Evolutionary conservation across 2,329 filamentous ascomycete species (phyloP), one percentile per base, ranked within the genome.

Genomic region (Fusarium sterilihyphosum): DNA sequence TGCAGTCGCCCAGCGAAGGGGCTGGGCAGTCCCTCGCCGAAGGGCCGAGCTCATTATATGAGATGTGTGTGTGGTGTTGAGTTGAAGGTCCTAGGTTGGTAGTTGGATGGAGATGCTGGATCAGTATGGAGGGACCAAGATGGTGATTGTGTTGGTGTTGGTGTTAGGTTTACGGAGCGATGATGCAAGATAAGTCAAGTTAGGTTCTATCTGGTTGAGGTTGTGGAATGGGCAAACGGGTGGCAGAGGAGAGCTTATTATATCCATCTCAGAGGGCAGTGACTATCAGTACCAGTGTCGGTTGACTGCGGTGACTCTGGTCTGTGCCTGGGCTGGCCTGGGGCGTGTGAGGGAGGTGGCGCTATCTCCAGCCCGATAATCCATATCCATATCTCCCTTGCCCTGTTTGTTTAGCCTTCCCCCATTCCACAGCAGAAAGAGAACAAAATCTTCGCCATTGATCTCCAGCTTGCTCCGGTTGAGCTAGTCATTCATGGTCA

Each of bases 41-140:
- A 76, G 77, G 61, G 74, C 77, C 53, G 61, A 65, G 73, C 74
- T 78, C 77, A 78, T 78, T 76, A 66, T 78, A 64, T 60, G 43
- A 65, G 52, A 64, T 64, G 64, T 69, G 61, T 65, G 64, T 69
- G 58, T 37, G 50, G 60, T 73, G 41, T 37, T 67, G 37, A 49
- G 40, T 37, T 63, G 33, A 47, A 33, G 56, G 31, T 62, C 67
- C 58, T 61, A 74, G 11, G 50, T 65, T 58, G 57, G 65, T 61
- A 56, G 18, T 43, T 61, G 43, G 47, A 43, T 60, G 61, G 40
- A 59, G 40, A 64, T 41, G 26, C 47, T 63, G 71, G 67, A 74
- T 73, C 72, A 24, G 56, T 56, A 50, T 74, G 71, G 71, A 74
- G 67, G 71, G 71, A 74, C 60, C 72, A 68, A 69, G 53, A 46